Conservation (phyloP, 2,329 filamentous ascomycete genomes). For the Arthroderma uncinatum region DNA sequence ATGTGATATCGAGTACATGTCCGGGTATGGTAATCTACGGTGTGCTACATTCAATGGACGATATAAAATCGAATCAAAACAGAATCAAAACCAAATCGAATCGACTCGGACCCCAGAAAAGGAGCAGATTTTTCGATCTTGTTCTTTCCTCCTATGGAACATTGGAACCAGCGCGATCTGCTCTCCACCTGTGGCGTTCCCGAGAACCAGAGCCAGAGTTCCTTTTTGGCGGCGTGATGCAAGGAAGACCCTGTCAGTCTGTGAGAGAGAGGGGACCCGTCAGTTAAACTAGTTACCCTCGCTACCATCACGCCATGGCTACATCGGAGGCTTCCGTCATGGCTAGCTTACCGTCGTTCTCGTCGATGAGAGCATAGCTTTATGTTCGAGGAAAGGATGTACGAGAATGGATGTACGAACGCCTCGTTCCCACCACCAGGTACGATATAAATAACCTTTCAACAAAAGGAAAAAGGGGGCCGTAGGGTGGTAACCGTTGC, state of each 20-base stretch:
- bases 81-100: too few relatives aligned
- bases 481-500: not conserved
- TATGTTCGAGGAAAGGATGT: not conserved
- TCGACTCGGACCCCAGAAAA: not conserved
- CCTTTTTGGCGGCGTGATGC: not conserved
- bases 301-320: not conserved
- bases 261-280: not conserved
- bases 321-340: not conserved
- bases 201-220: conserved; percentile 4
- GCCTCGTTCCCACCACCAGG: not conserved
- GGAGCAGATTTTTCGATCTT: not conserved
- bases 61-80: too few relatives aligned
- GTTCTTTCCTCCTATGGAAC: not conserved
- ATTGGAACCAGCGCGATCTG: not conserved
- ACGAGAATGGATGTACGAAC: not conserved
- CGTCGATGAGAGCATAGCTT: too few relatives aligned
- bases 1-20: not conserved
- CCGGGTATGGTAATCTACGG: too few relatives aligned
- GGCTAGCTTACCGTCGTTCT: not conserved
- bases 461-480: not conserved
- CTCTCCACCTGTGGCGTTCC: conserved; percentile 2
- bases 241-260: conserved; percentile 1
- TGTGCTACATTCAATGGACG: too few relatives aligned
- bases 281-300: not conserved
- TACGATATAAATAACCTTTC: not conserved